phyloP scores from a whole-genome alignment of 345 rosid genomes.

The Geranium brycei region DNA sequence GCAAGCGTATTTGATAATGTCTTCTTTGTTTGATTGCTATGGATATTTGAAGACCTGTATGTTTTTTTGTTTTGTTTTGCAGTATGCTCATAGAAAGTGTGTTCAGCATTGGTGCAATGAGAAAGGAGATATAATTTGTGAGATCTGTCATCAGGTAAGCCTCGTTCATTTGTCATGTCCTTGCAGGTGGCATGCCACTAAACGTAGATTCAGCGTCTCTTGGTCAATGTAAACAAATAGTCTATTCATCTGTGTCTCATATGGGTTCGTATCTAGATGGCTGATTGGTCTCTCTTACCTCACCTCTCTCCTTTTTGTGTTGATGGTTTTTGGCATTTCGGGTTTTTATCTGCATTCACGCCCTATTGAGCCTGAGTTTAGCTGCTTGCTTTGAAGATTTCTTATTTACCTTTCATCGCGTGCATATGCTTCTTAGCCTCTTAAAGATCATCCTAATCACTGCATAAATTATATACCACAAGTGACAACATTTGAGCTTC shows the following conservation, averaged over 20 bases:
- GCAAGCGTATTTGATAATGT: background rate
- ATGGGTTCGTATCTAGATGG: too few species aligned
- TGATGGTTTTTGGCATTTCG: too few species aligned
- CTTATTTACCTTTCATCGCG: too few species aligned
- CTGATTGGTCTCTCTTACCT: too few species aligned
- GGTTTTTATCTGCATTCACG: too few species aligned
- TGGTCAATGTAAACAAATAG: background rate
- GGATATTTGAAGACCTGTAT: background rate
- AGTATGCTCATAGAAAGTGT: conserved; percentile 89
- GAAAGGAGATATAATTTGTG: conserved; percentile 75
- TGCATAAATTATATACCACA: too few species aligned
- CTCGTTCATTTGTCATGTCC: background rate
- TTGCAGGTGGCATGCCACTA: background rate
- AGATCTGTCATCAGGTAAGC: conserved; percentile 85
- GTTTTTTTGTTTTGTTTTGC: conserved; percentile 8
- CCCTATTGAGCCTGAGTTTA: background rate
- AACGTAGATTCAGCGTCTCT: background rate
- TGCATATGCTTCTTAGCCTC: too few species aligned
- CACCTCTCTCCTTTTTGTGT: too few species aligned
- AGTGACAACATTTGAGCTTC: background rate
- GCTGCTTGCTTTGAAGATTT: too few species aligned
- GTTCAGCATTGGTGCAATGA: conserved; percentile 96
- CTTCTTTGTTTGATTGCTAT: background rate
- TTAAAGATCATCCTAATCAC: too few species aligned
- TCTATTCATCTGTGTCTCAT: too few species aligned